Base-by-base conservation (phyloP, 2,329 filamentous ascomycete genomes). In the Epichloe elymi region DNA sequence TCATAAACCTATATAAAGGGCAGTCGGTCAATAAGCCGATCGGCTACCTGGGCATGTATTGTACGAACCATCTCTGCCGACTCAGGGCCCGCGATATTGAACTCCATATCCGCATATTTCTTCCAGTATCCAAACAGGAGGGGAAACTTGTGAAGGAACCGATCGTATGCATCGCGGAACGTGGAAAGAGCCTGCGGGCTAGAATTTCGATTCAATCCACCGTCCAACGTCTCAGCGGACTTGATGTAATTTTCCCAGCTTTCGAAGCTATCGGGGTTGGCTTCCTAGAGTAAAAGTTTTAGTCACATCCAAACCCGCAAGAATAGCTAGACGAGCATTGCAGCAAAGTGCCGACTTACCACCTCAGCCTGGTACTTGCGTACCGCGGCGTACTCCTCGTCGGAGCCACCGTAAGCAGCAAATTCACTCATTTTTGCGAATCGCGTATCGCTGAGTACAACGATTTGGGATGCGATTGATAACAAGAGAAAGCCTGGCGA, bases 81-180 rank as follows among this genome's bases (percentile, higher is more conserved):
- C 73, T 98, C 93, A 5, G 93, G 94, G 17, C 93, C 93, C 4
- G 89, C 89, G 57, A 98, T 95, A 48, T 89, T 89, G 71, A 98
- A 98, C 64, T 98, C 93, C 56, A 95, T 77, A 62, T 97, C 91
- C 63, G 93, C 93, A 76, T 97, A 98, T 67, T 96, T 97, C 74
- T 97, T 97, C 93, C 93, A 98, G 73, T 97, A 98, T 49, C 91
- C 93, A 62, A 97, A 98, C 39, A 97, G 80, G 11, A 97, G 78
- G 3, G 93, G 93, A 58, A 96, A 98, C 64, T 95, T 96, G 54
- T 87, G 80, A 20, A 98, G 83, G 64, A 98, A 94, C 46, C 86
- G 82, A 66, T 98, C 90, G 72, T 95, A 97, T 55, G 87, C 81
- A 66, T 87, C 82, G 68, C 93, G 85, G 51, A 89, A 85, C 11